Base-by-base conservation (phyloP, 2,329 filamentous ascomycete genomes). In the Pseudogymnoascus sp. region DNA sequence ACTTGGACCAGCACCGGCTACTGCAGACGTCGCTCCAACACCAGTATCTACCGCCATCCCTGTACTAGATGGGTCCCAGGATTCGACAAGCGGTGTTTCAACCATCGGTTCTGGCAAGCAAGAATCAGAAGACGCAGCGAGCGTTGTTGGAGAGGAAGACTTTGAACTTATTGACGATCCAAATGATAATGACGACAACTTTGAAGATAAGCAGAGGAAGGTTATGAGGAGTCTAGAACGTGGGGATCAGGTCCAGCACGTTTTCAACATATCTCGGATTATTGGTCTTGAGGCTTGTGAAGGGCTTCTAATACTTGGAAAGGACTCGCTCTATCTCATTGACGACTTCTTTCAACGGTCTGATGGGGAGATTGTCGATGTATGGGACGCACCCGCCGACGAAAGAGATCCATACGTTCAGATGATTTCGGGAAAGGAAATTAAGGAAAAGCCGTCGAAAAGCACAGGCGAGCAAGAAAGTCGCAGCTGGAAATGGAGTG, bases 141-240 rank as follows among this genome's bases (percentile, higher is more conserved):
- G 80, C 8, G 49, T 56, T 1, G 78, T 87, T 0, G 59, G 34
- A 38, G 95, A 97, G 63, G 95, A 97, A 53, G 96, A 96, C 68
- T 99, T 96, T 72, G 95, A 99, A 76, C 85, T 99, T 68, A 88
- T 99, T 5, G 93, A 97, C 65, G 93, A 97, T 65, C 93, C 93
- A 0, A 92, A 92, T 70, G 89, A 93, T 63, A 91, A 77, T 1
- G 84, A 87, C 12, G 86, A 88, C 68, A 88, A 87, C 1, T 96
- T 96, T 66, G 96, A 99, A 75, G 96, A 99, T 75, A 97, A 97
- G 78, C 97, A 99, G 71, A 85, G 96, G 49, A 97, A 97, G 75
- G 93, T 99, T 49, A 96, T 97, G 91, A 85, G 95, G 61, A 93
- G 91, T 66, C 81, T 99, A 9, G 89, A 96, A 69, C 88, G 89